A percentile compares a stretch with the other conserved stretches of the same genome.
phyloP scores from a whole-genome alignment of 768 basidiomycete species.

The Strobilomyces dryophilus region DNA sequence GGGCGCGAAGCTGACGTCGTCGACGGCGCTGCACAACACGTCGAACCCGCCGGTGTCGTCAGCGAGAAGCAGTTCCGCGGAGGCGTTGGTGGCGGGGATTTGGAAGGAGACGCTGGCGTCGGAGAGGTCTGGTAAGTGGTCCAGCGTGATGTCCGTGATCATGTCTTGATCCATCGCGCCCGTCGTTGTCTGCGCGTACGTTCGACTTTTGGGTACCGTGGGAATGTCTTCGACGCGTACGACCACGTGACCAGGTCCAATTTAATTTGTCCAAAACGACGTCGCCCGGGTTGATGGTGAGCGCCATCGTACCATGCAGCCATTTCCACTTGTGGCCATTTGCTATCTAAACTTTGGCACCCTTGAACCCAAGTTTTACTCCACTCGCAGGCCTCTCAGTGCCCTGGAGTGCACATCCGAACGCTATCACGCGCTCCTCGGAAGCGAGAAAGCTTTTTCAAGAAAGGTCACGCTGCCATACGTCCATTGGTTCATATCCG shows the following conservation, averaged over 20 bases:
- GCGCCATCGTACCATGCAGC: too few species aligned
- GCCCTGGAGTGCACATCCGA: too few species aligned
- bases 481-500: not conserved
- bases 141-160: slow-evolving; percentile 42
- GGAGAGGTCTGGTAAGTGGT: slow-evolving; percentile 54
- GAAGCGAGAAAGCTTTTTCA: not conserved
- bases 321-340: slow-evolving; percentile 12
- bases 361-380: not conserved
- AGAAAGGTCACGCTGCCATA: slow-evolving; percentile 3
- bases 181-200: slow-evolving; percentile 1
- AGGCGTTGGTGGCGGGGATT: slow-evolving; percentile 38
- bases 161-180: slow-evolving; percentile 18
- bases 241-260: too few species aligned
- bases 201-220: slow-evolving; percentile 19
- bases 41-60: slow-evolving; percentile 38
- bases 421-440: not conserved
- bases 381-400: not conserved
- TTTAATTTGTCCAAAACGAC: not conserved
- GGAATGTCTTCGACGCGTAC: slow-evolving; percentile 26
- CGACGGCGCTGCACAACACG: slow-evolving; percentile 34
- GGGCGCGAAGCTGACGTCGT: slow-evolving; percentile 37
- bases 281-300: too few species aligned
- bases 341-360: not conserved
- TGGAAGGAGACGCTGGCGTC: slow-evolving; percentile 41
- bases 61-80: slow-evolving; percentile 34